Evolutionary conservation across 2,329 filamentous ascomycete species (phyloP).

Genomic region (Clarireedia homoeocarpa): DNA sequence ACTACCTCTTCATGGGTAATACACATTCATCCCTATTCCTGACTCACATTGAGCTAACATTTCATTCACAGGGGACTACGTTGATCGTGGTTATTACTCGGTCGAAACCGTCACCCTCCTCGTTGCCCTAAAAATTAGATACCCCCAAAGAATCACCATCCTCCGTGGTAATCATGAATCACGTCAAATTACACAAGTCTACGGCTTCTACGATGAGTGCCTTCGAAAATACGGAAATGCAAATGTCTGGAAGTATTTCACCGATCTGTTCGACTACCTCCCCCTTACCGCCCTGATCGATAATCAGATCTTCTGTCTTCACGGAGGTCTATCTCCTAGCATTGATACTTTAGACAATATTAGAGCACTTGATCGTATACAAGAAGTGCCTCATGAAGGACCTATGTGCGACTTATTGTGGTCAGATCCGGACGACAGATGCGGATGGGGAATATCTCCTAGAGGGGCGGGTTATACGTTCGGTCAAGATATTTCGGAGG

Average conservation of each 20-base stretch:
- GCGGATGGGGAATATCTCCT: slow-evolving; percentile 92
- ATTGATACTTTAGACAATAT: slow-evolving; percentile 96
- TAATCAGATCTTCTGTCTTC: slow-evolving; percentile 98
- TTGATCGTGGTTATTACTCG: slow-evolving; percentile 97
- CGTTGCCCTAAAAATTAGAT: slow-evolving; percentile 94
- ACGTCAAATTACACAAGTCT: slow-evolving; percentile 97
- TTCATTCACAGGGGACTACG: slow-evolving; percentile 70
- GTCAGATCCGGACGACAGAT: slow-evolving; percentile 96
- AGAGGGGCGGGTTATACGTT: slow-evolving; percentile 93
- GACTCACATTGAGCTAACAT: slow-evolving; percentile 13
- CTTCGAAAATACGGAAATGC: slow-evolving; percentile 98
- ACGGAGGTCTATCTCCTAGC: slow-evolving; percentile 92
- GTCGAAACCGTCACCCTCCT: slow-evolving; percentile 96
- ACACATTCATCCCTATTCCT: slow-evolving; percentile 1
- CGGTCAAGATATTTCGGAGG: slow-evolving; percentile 94
- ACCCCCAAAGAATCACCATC: slow-evolving; percentile 95
- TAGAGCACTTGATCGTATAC: slow-evolving; percentile 86
- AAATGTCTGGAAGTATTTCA: slow-evolving; percentile 99
- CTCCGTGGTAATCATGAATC: slow-evolving; percentile 98
- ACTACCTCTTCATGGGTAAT: slow-evolving; percentile 98
- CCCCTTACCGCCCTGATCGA: slow-evolving; percentile 95
- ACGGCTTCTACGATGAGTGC: slow-evolving; percentile 99
- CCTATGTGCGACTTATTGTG: slow-evolving; percentile 97
- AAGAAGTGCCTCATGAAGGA: slow-evolving; percentile 96
- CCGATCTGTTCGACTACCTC: slow-evolving; percentile 97